Evolutionary conservation across 306 rosid genomes (phyloP).

Genomic region (Rosa lucieae): DNA sequence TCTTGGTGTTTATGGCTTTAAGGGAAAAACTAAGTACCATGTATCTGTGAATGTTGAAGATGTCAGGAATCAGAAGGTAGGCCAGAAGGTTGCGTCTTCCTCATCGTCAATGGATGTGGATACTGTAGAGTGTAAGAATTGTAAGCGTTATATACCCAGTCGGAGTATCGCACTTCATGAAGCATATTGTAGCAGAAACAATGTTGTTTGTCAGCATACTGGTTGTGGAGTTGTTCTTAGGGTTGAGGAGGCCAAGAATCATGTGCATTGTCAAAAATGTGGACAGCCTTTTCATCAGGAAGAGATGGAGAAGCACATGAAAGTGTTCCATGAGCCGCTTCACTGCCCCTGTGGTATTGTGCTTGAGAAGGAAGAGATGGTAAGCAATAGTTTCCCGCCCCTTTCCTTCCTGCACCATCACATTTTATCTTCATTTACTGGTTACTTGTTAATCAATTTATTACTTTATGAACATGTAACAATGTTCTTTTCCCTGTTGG

Average conservation of each 20-base stretch:
- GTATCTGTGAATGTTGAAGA: constrained; percentile 55
- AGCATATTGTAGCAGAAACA: constrained; percentile 91
- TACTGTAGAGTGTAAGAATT: constrained; percentile 76
- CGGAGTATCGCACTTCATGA: constrained; percentile 85
- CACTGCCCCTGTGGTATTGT: constrained; percentile 77
- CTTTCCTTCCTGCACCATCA: neutral
- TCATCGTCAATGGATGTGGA: constrained; percentile 56
- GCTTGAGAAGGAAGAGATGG: constrained; percentile 95
- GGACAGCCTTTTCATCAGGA: constrained; percentile 82
- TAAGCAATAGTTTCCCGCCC: constrained; percentile 28
- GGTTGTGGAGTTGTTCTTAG: constrained; percentile 92
- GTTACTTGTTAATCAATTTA: neutral
- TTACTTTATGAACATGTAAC: neutral
- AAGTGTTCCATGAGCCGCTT: constrained; percentile 90
- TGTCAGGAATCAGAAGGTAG: constrained; percentile 45
- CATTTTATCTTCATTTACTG: neutral
- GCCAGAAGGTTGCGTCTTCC: constrained; percentile 65
- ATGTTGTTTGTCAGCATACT: constrained; percentile 60
- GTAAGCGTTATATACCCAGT: constrained; percentile 78
- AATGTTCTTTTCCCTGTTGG: constrained; percentile 18
- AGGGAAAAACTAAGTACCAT: constrained; percentile 60
- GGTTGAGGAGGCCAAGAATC: constrained; percentile 79
- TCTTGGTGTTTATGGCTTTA: constrained; percentile 81
- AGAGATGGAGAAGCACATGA: constrained; percentile 86
- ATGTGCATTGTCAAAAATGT: constrained; percentile 80